These are phyloP conservation scores for Colletotrichum somersetense DNA, from an alignment of 2,329 filamentous ascomycete species.

Conservation along the genomic window DNA sequence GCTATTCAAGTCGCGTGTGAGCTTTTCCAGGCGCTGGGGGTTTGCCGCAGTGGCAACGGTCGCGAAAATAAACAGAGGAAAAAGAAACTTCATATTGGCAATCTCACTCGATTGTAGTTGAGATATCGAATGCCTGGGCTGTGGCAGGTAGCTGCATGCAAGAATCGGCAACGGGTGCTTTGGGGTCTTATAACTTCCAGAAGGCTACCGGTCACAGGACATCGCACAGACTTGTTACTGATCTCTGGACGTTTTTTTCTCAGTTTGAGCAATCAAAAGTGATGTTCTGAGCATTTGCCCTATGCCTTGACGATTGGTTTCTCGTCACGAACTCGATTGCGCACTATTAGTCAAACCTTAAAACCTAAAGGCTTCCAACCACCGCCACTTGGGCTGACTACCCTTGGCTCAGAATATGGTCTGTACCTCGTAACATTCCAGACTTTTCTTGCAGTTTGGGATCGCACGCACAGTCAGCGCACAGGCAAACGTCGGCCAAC, in stretches of 20 bases:
- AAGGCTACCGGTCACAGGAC: background rate
- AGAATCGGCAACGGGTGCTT: background rate
- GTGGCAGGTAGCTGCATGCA: background rate
- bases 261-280: background rate
- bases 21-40: background rate
- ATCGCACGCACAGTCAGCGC: slow-evolving; percentile 2
- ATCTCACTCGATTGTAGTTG: background rate
- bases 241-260: background rate
- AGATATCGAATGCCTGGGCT: background rate
- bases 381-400: background rate
- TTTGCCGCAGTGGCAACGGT: slow-evolving; percentile 1
- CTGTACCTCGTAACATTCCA: background rate
- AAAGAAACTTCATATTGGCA: background rate
- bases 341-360: background rate
- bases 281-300: background rate
- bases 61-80: background rate
- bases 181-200: background rate
- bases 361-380: background rate
- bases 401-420: too few species aligned
- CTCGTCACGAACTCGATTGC: background rate
- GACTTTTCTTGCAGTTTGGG: background rate
- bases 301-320: slow-evolving; percentile 1
- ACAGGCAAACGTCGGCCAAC: background rate
- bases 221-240: background rate
- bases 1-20: background rate